Evolutionary conservation across 805 yeast species (phyloP).

Genomic region (Candida odintsovae): DNA sequence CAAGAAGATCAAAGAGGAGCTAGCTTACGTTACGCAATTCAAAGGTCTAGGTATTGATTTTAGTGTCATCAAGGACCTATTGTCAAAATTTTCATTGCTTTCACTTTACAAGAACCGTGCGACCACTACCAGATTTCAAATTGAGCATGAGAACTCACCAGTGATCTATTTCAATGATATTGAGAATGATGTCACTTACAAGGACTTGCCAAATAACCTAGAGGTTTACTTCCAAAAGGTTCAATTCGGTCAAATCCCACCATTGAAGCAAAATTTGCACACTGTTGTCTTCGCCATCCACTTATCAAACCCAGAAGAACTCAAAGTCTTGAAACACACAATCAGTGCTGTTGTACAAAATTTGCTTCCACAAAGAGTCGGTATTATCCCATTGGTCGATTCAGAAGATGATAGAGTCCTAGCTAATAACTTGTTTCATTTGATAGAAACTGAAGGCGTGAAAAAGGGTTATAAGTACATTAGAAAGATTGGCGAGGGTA

Average conservation of each 20-base stretch:
- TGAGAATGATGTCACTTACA: conserved; percentile 54
- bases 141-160: conserved; percentile 25
- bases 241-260: conserved; percentile 61
- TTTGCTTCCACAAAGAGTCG: conserved; percentile 74
- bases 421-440: conserved; percentile 17
- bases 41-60: conserved; percentile 29
- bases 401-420: conserved; percentile 14
- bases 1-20: conserved; percentile 33
- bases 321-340: conserved; percentile 44
- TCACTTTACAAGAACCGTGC: conserved; percentile 16
- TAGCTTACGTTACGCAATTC: conserved; percentile 21
- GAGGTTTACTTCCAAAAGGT: conserved; percentile 40
- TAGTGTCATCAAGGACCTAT: conserved; percentile 28
- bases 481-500: conserved; percentile 9
- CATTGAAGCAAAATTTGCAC: conserved; percentile 66
- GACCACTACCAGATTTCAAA: conserved; percentile 20
- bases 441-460: conserved; percentile 11
- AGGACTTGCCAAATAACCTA: conserved; percentile 37
- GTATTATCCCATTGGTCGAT: conserved; percentile 59
- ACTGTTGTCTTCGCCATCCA: conserved; percentile 66
- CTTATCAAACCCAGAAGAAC: conserved; percentile 46
- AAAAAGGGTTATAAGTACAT: conserved; percentile 14
- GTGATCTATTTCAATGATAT: conserved; percentile 76
- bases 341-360: conserved; percentile 44
- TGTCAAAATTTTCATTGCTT: conserved; percentile 35